These are phyloP conservation scores for Aschersonia sp. DNA, from an alignment of 2,329 filamentous ascomycete genomes.

Conservation along the genomic window DNA sequence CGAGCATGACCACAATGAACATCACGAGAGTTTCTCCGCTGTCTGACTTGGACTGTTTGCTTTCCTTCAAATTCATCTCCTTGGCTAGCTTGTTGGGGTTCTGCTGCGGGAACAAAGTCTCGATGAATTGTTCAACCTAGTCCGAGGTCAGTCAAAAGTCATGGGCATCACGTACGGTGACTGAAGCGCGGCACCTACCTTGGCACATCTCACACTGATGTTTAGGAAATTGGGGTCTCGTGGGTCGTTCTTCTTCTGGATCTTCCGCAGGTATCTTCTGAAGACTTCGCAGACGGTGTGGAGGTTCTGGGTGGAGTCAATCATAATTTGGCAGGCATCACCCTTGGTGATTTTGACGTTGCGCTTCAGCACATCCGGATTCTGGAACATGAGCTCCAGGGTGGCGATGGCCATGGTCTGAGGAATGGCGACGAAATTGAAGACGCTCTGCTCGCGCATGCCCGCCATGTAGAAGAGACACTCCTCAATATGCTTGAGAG, in stretches of 20 bases:
- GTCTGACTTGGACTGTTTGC: slow-evolving; percentile 30
- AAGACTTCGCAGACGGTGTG: slow-evolving; percentile 70
- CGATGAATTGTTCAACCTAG: slow-evolving; percentile 89
- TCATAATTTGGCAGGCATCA: slow-evolving; percentile 81
- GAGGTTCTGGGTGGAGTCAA: slow-evolving; percentile 83
- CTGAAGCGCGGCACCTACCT: slow-evolving; percentile 34
- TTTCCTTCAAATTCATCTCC: slow-evolving; percentile 21
- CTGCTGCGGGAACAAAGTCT: slow-evolving; percentile 79
- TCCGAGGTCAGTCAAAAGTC: not conserved
- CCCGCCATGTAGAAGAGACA: slow-evolving; percentile 97
- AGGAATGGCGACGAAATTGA: slow-evolving; percentile 97
- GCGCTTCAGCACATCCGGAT: slow-evolving; percentile 68
- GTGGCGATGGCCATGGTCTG: slow-evolving; percentile 97
- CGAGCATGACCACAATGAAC: slow-evolving; percentile 47
- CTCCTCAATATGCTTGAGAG: slow-evolving; percentile 74
- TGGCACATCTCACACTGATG: slow-evolving; percentile 81
- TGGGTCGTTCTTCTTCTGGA: slow-evolving; percentile 88
- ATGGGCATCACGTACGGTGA: not conserved
- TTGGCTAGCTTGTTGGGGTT: slow-evolving; percentile 45
- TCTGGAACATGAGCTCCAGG: slow-evolving; percentile 81
- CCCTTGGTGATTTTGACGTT: slow-evolving; percentile 97
- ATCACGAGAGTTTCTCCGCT: slow-evolving; percentile 51
- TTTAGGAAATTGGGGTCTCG: slow-evolving; percentile 83
- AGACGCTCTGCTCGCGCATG: slow-evolving; percentile 88
- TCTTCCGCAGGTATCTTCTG: slow-evolving; percentile 59